Conservation (phyloP, 2,329 filamentous ascomycete genomes). For the Alternaria triticimaculans region DNA sequence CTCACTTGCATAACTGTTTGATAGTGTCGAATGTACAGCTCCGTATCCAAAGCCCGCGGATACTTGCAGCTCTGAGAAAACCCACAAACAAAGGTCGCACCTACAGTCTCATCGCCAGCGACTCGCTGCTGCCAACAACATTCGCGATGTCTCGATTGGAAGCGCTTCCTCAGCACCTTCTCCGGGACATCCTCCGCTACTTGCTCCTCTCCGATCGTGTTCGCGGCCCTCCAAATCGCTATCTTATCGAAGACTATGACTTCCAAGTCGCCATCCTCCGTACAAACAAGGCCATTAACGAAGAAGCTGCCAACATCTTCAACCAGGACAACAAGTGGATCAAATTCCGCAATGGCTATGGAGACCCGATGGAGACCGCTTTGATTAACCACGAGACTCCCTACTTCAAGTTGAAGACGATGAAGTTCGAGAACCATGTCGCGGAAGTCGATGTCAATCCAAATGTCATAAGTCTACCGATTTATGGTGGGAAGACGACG, state of each 20-base stretch:
- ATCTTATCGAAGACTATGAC: not conserved
- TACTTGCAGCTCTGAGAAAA: no score
- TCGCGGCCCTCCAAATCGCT: not conserved
- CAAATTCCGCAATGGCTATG: not conserved
- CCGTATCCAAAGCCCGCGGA: no score
- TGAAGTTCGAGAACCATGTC: not conserved
- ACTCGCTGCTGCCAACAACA: no score
- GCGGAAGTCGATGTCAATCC: not conserved
- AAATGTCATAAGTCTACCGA: no score
- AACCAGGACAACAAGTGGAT: not conserved
- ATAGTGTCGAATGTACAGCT: no score
- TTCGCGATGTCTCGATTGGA: not conserved
- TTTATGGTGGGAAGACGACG: not conserved
- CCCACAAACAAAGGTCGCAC: no score
- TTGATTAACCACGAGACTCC: not conserved
- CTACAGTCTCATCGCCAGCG: no score
- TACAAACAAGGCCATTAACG: not conserved
- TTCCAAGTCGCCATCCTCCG: not conserved
- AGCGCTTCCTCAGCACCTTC: not conserved
- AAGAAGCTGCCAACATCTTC: not conserved
- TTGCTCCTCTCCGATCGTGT: not conserved
- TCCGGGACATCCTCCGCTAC: not conserved
- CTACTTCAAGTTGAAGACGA: not conserved
- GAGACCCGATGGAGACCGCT: not conserved
- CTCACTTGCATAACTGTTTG: no score